A percentile compares a stretch with the other conserved stretches of the same genome.
Conservation (phyloP, 805 yeast genomes). For the Schizosaccharomyces japonicus region DNA sequence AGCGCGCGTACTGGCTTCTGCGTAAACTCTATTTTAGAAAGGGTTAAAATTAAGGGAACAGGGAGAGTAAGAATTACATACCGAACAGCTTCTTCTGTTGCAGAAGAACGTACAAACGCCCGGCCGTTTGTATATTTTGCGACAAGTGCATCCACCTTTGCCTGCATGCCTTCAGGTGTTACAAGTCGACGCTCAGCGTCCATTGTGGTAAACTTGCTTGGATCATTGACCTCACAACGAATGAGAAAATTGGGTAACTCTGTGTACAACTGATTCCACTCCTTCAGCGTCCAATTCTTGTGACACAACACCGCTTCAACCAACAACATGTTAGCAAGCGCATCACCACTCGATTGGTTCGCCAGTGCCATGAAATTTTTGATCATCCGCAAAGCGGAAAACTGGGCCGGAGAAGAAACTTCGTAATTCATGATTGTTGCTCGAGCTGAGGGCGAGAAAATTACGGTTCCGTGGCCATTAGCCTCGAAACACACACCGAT, state of each 20-base stretch:
- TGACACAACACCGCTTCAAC: constrained; percentile 41
- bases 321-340: constrained; percentile 71
- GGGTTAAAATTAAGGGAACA: background rate
- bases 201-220: constrained; percentile 56
- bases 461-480: constrained; percentile 94
- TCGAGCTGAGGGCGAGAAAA: constrained; percentile 37
- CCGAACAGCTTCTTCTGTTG: constrained; percentile 92
- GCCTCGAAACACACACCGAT: constrained; percentile 93
- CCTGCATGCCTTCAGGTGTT: constrained; percentile 59
- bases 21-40: constrained; percentile 29
- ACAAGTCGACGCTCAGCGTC: constrained; percentile 71
- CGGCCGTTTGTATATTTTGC: constrained; percentile 36
- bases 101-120: constrained; percentile 87
- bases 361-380: constrained; percentile 43
- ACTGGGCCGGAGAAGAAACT: constrained; percentile 23
- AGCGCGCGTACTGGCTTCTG: constrained; percentile 44
- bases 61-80: too few species aligned
- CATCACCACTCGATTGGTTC: constrained; percentile 96
- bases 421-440: constrained; percentile 17
- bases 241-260: constrained; percentile 73
- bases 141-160: constrained; percentile 41
- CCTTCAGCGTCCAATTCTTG: constrained; percentile 32
- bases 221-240: constrained; percentile 64
- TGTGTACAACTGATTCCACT: constrained; percentile 54
- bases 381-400: constrained; percentile 29